Conservation (phyloP, 1,284 basidiomycete species). For the Porodaedalea pini region DNA sequence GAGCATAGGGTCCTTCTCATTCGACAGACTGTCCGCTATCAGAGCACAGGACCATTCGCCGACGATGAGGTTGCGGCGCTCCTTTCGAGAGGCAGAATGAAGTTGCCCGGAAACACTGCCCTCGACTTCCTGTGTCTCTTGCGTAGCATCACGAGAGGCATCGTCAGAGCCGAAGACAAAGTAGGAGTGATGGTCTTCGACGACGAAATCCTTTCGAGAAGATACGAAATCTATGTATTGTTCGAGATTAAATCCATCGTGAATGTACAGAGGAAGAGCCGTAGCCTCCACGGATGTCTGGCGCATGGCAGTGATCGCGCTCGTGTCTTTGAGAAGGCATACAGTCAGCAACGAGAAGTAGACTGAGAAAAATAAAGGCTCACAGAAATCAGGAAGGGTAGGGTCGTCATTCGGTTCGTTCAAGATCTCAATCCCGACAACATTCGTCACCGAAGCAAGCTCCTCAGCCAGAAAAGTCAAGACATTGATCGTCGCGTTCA, state of each 20-base stretch:
- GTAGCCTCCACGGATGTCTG: slow-evolving; percentile 42
- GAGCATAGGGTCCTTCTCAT: slow-evolving; percentile 43
- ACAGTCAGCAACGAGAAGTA: slow-evolving; percentile 4
- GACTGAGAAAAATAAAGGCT: slow-evolving; percentile 23
- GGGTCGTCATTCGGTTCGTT: slow-evolving; percentile 66
- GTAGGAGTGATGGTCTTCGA: slow-evolving; percentile 76
- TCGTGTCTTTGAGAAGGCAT: slow-evolving; percentile 35
- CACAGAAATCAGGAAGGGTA: slow-evolving; percentile 53
- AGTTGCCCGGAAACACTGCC: slow-evolving; percentile 42
- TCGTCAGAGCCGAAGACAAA: slow-evolving; percentile 60
- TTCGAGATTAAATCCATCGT: slow-evolving; percentile 68
- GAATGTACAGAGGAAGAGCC: slow-evolving; percentile 66
- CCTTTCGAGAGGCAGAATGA: slow-evolving; percentile 34
- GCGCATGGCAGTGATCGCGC: slow-evolving; percentile 55
- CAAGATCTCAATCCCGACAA: slow-evolving; percentile 73
- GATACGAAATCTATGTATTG: slow-evolving; percentile 55
- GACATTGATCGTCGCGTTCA: slow-evolving; percentile 56
- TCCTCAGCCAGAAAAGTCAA: slow-evolving; percentile 55
- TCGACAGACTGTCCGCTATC: slow-evolving; percentile 50
- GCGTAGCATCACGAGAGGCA: slow-evolving; percentile 40
- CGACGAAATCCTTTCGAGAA: slow-evolving; percentile 61
- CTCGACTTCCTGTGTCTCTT: slow-evolving; percentile 48
- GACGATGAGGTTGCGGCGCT: slow-evolving; percentile 61
- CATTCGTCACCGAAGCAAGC: slow-evolving; percentile 62
- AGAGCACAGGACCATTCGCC: slow-evolving; percentile 75